phyloP scores from a whole-genome alignment of 352 stramenopile species.

The Phytophthora multivora region DNA sequence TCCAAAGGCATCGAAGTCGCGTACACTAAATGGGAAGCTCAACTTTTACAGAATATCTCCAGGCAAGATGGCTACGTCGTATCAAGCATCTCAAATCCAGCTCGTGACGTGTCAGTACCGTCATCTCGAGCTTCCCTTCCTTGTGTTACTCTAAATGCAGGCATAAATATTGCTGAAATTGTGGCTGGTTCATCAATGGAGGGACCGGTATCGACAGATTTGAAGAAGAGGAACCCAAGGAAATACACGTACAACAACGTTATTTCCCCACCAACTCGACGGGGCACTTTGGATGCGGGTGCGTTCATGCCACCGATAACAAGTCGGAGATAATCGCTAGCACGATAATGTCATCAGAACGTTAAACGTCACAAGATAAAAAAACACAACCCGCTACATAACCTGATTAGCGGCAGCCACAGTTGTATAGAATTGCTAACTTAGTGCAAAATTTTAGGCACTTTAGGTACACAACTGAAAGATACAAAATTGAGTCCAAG shows the following conservation, averaged over 20 bases:
- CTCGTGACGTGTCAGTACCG: not conserved
- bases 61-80: not conserved
- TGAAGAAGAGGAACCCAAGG: not conserved
- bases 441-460: no score
- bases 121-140: not conserved
- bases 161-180: not conserved
- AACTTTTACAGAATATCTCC: slow-evolving; percentile 30
- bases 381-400: no score
- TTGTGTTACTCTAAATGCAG: not conserved
- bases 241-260: not conserved
- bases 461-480: no score
- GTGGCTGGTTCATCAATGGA: not conserved
- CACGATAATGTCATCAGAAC: no score
- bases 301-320: slow-evolving; percentile 1
- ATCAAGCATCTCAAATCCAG: not conserved
- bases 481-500: no score
- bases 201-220: not conserved
- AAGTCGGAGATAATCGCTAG: not conserved
- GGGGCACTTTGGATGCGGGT: not conserved
- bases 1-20: slow-evolving; percentile 78
- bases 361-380: no score
- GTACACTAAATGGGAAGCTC: slow-evolving; percentile 86
- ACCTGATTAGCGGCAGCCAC: no score
- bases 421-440: no score
- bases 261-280: not conserved